Evolutionary conservation across 2,329 filamentous ascomycete species (phyloP).

Genomic region (Ascochyta fabae): DNA sequence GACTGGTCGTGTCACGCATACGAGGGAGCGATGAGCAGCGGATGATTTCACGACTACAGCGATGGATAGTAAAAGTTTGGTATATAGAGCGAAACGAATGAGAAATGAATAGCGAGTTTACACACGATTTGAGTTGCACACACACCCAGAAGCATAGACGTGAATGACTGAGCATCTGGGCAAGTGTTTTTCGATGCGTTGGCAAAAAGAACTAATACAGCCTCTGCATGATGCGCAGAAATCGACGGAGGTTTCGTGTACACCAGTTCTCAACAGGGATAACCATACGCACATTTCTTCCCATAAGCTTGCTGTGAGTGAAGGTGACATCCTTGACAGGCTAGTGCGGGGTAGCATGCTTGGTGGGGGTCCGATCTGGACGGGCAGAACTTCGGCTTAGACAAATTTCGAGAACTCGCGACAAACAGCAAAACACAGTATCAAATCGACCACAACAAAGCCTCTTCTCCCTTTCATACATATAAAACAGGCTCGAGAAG

Average conservation of each 20-base stretch:
- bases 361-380: conserved; percentile 3
- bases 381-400: neutral
- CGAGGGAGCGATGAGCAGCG: conserved; percentile 4
- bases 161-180: no score
- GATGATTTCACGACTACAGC: conserved; percentile 10
- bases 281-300: no score
- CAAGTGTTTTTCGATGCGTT: no score
- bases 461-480: neutral
- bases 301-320: neutral
- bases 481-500: neutral
- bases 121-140: neutral
- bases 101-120: conserved; percentile 10
- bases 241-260: no score
- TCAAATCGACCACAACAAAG: neutral
- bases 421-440: neutral
- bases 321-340: neutral
- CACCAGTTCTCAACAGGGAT: no score
- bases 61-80: conserved; percentile 19
- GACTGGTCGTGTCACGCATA: neutral
- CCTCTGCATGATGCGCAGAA: no score
- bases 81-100: conserved; percentile 15
- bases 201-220: no score
- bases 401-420: conserved; percentile 6
- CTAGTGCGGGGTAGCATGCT: conserved; percentile 12
- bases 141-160: no score